phyloP scores from a whole-genome alignment of 2,329 filamentous ascomycete species.

The Boeremia lycopersici region DNA sequence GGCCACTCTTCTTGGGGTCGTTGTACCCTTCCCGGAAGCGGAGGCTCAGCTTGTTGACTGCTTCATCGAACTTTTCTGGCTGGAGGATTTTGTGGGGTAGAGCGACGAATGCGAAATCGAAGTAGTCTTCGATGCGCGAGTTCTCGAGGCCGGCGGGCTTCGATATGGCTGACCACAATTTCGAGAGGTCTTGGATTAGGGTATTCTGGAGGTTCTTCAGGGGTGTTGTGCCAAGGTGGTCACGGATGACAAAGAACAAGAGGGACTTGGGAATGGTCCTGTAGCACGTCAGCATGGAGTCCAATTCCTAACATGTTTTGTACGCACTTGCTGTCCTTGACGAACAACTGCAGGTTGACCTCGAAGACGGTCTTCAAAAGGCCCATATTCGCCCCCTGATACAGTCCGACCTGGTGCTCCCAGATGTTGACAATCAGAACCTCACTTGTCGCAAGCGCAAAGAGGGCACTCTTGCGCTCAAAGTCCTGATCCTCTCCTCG shows the following conservation, averaged over 20 bases:
- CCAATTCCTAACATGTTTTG: background rate
- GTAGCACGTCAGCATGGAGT: conserved; percentile 26
- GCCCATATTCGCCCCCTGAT: conserved; percentile 99
- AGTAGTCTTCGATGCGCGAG: conserved; percentile 93
- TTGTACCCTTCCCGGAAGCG: conserved; percentile 84
- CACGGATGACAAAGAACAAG: conserved; percentile 97
- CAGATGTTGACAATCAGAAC: conserved; percentile 98
- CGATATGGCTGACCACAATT: conserved; percentile 91
- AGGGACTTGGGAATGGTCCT: conserved; percentile 88
- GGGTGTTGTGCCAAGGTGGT: conserved; percentile 91
- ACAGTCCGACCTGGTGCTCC: conserved; percentile 98
- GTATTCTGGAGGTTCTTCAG: conserved; percentile 89
- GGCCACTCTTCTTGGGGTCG: conserved; percentile 65
- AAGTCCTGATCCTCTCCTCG: conserved; percentile 98
- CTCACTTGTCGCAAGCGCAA: conserved; percentile 95
- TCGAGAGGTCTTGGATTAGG: conserved; percentile 83
- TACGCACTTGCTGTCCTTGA: conserved; percentile 89
- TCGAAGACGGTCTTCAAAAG: conserved; percentile 98
- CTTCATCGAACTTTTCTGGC: conserved; percentile 83
- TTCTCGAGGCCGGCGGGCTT: conserved; percentile 89
- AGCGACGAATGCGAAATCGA: conserved; percentile 96
- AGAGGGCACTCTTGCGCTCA: conserved; percentile 96
- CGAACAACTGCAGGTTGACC: conserved; percentile 94
- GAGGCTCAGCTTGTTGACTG: conserved; percentile 78
- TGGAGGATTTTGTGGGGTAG: conserved; percentile 97